A percentile compares a stretch with the other conserved stretches of the same genome.
Conservation (phyloP, 148 eudicot genomes). For the Silene conica region DNA sequence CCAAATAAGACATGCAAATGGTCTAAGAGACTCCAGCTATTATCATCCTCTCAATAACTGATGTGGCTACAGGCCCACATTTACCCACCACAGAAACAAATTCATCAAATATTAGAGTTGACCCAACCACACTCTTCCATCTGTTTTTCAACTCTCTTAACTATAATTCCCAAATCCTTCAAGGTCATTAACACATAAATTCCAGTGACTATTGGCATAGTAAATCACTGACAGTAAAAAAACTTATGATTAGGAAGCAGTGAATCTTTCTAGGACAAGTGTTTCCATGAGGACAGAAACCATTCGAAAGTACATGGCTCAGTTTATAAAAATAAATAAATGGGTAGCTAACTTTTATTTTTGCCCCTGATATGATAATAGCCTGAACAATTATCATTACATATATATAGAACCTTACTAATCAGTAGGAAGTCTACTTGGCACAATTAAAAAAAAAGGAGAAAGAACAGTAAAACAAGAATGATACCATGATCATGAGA, state of each 20-base stretch:
- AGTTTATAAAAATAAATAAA: background rate
- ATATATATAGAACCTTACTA: background rate
- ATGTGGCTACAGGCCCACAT: background rate
- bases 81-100: background rate
- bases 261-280: background rate
- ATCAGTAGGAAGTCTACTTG: background rate
- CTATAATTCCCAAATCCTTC: background rate
- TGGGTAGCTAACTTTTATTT: background rate
- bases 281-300: background rate
- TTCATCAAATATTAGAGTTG: background rate
- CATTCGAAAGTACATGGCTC: background rate
- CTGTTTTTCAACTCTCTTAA: background rate
- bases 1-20: background rate
- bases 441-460: background rate
- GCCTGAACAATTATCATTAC: background rate
- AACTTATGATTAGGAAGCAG: background rate
- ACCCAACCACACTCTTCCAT: background rate
- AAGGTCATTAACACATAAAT: background rate
- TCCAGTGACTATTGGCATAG: background rate
- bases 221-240: background rate
- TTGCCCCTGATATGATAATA: background rate
- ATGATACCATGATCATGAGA: slow-evolving; percentile 69
- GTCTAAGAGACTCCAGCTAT: background rate
- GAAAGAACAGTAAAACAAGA: slow-evolving; percentile 5
- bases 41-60: background rate